Evolutionary conservation across 1,284 basidiomycete species (phyloP).

Genomic region (Takashimella tepidaria): DNA sequence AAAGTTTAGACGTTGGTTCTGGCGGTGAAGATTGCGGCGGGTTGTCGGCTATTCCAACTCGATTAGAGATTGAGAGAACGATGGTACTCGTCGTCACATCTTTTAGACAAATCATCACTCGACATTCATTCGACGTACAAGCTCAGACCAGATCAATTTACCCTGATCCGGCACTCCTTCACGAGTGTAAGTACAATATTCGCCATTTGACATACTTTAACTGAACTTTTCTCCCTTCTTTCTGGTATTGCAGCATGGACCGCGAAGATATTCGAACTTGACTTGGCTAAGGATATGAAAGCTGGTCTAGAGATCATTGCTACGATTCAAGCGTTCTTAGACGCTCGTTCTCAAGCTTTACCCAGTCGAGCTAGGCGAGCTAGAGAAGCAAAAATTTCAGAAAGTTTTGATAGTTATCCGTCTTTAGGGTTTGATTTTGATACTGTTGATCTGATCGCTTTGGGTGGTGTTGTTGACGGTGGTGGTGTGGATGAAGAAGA

Average conservation of each 20-base stretch:
- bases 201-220: no score
- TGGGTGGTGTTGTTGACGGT: no score
- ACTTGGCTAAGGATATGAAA: constrained; percentile 51
- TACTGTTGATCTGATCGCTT: constrained; percentile 25
- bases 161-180: constrained; percentile 62
- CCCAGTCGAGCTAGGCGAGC: constrained; percentile 51
- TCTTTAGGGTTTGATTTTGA: constrained; percentile 44
- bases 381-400: constrained; percentile 45
- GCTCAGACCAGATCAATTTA: constrained; percentile 47
- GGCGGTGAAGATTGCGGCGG: no score
- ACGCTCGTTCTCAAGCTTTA: constrained; percentile 55
- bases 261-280: constrained; percentile 56
- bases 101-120: constrained; percentile 59
- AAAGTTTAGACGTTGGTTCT: no score
- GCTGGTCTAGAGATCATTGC: constrained; percentile 58
- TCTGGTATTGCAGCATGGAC: constrained; percentile 58
- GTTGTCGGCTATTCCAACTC: no score
- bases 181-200: constrained; percentile 53
- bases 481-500: no score
- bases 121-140: constrained; percentile 49
- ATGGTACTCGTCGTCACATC: constrained; percentile 58
- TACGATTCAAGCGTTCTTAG: constrained; percentile 62
- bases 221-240: no score
- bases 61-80: constrained; percentile 40
- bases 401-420: constrained; percentile 65